Evolutionary conservation across 2,329 filamentous ascomycete genomes (phyloP).

Genomic region (Diaporthe vexans): DNA sequence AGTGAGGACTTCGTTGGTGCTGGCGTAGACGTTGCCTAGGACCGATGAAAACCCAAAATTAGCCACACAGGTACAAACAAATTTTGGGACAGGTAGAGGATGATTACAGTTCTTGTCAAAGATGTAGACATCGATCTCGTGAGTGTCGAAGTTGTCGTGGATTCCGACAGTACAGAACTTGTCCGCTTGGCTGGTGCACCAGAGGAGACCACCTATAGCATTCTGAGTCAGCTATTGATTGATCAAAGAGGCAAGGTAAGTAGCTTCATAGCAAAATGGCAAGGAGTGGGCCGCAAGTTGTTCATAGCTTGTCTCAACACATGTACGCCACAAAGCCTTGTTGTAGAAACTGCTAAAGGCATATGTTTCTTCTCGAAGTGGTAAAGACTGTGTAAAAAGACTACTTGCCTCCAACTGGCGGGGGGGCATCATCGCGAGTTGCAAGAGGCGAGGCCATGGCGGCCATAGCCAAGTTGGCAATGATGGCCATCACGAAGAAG

Average conservation of each 20-base stretch:
- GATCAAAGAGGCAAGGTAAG: no score
- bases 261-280: no score
- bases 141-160: constrained; percentile 26
- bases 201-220: background rate
- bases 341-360: no score
- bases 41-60: background rate
- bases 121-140: constrained; percentile 14
- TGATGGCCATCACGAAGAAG: background rate
- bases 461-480: constrained; percentile 3
- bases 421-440: constrained; percentile 2
- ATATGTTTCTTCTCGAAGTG: no score
- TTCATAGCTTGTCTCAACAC: no score
- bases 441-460: background rate
- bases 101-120: constrained; percentile 33
- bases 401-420: background rate
- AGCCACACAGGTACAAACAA: background rate
- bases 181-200: background rate
- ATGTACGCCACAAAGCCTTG: no score
- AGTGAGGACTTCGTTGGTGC: constrained; percentile 54
- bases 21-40: constrained; percentile 21
- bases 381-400: no score
- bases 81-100: background rate
- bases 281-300: no score
- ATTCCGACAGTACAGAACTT: constrained; percentile 18
- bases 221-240: no score